These are phyloP conservation scores for Wallacemonas collosoma DNA, from an alignment of 208 protist species.

Conservation along the genomic window DNA sequence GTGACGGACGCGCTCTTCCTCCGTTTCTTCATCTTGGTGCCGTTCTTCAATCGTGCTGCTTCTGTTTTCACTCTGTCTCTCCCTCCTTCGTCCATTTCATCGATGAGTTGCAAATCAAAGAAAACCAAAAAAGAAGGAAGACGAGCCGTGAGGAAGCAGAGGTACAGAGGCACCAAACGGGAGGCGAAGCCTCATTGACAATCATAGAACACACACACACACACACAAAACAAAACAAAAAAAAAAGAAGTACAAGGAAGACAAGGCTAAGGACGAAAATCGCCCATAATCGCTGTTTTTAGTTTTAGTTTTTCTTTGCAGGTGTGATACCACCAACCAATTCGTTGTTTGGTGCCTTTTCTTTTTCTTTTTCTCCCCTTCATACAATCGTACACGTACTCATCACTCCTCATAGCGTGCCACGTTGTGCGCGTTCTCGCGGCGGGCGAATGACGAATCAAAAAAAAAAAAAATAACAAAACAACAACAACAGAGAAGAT, in stretches of 20 bases:
- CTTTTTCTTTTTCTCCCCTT: conserved; percentile 12
- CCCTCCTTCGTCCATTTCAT: neutral
- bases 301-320: too few species aligned
- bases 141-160: neutral
- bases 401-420: too few species aligned
- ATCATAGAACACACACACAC: conserved; percentile 6
- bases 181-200: neutral
- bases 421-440: too few species aligned
- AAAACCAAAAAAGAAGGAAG: neutral
- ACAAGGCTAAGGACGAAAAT: too few species aligned
- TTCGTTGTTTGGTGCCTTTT: neutral
- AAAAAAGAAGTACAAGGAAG: neutral
- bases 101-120: neutral
- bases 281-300: too few species aligned
- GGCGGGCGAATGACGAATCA: too few species aligned
- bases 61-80: too few species aligned
- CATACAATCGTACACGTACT: neutral
- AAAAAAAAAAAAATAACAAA: conserved; percentile 14
- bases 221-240: conserved; percentile 11
- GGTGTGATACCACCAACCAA: too few species aligned
- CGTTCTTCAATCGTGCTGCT: too few species aligned
- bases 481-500: conserved; percentile 19
- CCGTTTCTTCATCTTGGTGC: too few species aligned
- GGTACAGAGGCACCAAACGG: neutral
- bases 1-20: too few species aligned